Percentiles rank a stretch among this genome's conserved stretches.
These are phyloP conservation scores for Colletotrichum agaves DNA, from an alignment of 2,329 filamentous ascomycete genomes.

Conservation along the genomic window DNA sequence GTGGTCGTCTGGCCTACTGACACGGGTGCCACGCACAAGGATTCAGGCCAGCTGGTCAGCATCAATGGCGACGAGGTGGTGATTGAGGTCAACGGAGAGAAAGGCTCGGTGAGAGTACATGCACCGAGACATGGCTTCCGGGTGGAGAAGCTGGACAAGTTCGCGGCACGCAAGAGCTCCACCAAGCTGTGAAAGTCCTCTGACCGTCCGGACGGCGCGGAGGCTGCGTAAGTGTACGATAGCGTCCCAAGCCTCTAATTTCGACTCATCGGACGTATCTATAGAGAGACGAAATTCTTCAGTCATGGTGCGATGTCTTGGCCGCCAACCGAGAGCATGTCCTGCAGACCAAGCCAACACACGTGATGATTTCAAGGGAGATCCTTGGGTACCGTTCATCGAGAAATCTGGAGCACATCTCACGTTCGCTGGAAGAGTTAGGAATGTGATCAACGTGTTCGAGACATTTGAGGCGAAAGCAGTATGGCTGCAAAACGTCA, in stretches of 20 bases:
- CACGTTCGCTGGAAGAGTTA: background rate
- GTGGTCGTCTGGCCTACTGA: slow-evolving; percentile 73
- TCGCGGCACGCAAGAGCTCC: slow-evolving; percentile 17
- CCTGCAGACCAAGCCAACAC: background rate
- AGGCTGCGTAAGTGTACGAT: background rate
- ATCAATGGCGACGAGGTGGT: slow-evolving; percentile 67
- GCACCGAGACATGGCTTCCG: slow-evolving; percentile 70
- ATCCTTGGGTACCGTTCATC: slow-evolving; percentile 6
- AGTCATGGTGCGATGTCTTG: background rate
- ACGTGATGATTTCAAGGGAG: background rate
- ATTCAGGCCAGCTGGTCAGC: slow-evolving; percentile 65
- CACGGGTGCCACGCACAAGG: slow-evolving; percentile 67
- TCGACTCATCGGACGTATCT: background rate
- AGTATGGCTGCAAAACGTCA: background rate
- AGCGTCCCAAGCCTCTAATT: slow-evolving; percentile 2
- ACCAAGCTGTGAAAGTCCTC: slow-evolving; percentile 18
- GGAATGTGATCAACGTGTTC: slow-evolving; percentile 23
- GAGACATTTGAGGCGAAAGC: background rate
- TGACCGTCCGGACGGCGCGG: background rate
- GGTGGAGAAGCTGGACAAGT: slow-evolving; percentile 47
- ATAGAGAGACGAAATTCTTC: background rate
- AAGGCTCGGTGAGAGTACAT: slow-evolving; percentile 64
- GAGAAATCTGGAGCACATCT: slow-evolving; percentile 21
- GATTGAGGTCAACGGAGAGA: slow-evolving; percentile 59
- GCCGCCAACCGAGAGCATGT: background rate